These are phyloP conservation scores for Nepenthes gracilis DNA, from an alignment of 148 eudicot genomes.

Conservation along the genomic window DNA sequence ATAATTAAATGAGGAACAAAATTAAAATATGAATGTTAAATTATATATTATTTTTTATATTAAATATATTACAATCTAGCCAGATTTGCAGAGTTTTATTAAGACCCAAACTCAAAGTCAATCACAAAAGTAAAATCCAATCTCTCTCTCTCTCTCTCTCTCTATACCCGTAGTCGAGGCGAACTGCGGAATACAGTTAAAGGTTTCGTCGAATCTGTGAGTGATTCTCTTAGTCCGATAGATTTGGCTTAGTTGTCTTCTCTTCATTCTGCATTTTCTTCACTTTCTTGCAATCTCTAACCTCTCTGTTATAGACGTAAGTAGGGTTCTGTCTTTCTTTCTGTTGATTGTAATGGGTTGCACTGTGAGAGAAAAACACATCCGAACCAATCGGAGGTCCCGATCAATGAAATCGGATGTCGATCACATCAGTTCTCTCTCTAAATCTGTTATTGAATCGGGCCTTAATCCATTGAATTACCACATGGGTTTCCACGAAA, in stretches of 20 bases:
- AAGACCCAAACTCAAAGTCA: neutral
- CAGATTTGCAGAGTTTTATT: no score
- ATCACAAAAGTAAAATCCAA: neutral
- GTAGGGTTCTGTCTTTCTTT: constrained; percentile 11
- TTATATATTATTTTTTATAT: no score
- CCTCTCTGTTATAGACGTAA: constrained; percentile 1
- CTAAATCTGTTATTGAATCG: constrained; percentile 41
- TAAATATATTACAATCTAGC: no score
- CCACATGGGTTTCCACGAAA: constrained; percentile 34
- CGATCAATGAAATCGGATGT: constrained; percentile 43
- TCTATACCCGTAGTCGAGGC: neutral
- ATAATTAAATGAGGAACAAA: no score
- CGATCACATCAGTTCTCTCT: constrained; percentile 24
- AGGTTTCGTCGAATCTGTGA: neutral
- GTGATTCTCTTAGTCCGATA: neutral
- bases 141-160: constrained; percentile 1
- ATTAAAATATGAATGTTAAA: no score
- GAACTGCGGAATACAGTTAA: no score
- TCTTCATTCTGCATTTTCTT: neutral
- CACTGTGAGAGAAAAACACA: constrained; percentile 79
- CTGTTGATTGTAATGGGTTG: constrained; percentile 50
- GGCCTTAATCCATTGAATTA: constrained; percentile 36
- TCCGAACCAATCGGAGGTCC: constrained; percentile 62
- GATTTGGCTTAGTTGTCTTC: neutral
- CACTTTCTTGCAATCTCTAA: neutral